phyloP scores from a whole-genome alignment of 2,329 filamentous ascomycete species.

The Paraphoma sp. region DNA sequence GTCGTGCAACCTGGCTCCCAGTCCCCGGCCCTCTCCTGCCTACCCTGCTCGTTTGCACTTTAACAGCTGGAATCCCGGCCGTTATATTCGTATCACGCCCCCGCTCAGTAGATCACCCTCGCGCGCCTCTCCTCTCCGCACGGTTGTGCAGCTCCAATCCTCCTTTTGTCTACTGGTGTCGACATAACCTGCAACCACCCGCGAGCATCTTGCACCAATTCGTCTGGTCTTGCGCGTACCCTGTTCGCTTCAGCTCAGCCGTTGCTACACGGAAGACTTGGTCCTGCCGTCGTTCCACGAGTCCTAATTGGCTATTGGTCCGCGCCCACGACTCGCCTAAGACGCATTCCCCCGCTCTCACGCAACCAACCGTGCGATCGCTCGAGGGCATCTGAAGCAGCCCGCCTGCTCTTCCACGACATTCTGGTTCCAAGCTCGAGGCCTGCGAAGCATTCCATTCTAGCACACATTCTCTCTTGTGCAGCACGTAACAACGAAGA shows the following conservation, averaged over 20 bases:
- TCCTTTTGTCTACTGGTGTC: conserved; percentile 26
- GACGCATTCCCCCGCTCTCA: conserved; percentile 40
- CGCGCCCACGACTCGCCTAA: conserved; percentile 44
- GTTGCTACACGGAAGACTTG: conserved; percentile 25
- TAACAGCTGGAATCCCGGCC: conserved; percentile 38
- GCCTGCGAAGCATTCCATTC: background rate
- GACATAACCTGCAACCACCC: conserved; percentile 13
- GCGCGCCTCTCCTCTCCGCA: conserved; percentile 32
- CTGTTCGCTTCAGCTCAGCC: conserved; percentile 22
- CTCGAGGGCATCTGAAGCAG: conserved; percentile 35
- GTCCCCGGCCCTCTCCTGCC: conserved; percentile 23
- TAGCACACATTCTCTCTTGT: background rate
- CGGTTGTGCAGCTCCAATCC: conserved; percentile 25
- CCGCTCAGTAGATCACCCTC: conserved; percentile 43
- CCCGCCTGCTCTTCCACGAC: conserved; percentile 21
- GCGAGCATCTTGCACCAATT: conserved; percentile 14
- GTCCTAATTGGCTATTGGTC: conserved; percentile 36
- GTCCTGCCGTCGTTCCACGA: conserved; percentile 35
- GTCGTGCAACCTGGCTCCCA: conserved; percentile 35
- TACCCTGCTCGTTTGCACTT: conserved; percentile 35
- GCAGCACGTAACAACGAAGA: too few species aligned
- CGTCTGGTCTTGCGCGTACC: conserved; percentile 14
- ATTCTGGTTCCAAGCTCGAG: conserved; percentile 21
- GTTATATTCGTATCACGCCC: conserved; percentile 43
- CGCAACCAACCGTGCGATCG: conserved; percentile 40